Evolutionary conservation across 805 yeast genomes (phyloP), one percentile per base, ranked within the genome.

Genomic region (Lachancea quebecensis): DNA sequence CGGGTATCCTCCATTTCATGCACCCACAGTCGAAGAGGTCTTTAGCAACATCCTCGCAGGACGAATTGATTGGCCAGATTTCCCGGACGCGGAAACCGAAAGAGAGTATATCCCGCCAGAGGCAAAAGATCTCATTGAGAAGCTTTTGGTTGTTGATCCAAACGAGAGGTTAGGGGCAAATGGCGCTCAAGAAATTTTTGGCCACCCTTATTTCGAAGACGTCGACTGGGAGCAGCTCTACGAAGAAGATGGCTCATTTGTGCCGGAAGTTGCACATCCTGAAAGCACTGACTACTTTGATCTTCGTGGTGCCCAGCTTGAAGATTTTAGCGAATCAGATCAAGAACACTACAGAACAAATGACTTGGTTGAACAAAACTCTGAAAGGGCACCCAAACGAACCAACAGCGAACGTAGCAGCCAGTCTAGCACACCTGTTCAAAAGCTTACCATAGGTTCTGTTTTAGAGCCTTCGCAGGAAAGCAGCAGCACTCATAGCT

Each of bases 1-100:
- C 62, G 99, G 99, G 0, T 85, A 79, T 60, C 96, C 99, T 1
- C 99, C 99, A 2, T 93, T 93, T 64, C 93, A 86, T 62, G 95
- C 85, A 1, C 70, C 71, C 4, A 74, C 88, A 1, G 93, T 96
- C 0, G 85, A 83, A 35, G 69, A 72, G 48, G 95, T 93, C 0
- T 93, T 93, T 61, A 77, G 79, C 44, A 89, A 89, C 51, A 91
- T 95, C 41, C 68, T 89, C 44, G 71, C 65, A 15, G 81, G 91
- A 3, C 72, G 71, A 0, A 85, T 91, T 35, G 83, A 82, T 47
- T 93, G 98, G 98, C 98, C 97, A 0, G 69, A 72, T 1, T 65
- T 85, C 32, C 59, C 77, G 1, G 71, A 70, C 10, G 60, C 61
- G 25, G 81, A 75, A 35, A 64, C 60, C 25, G 85, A 82, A 49